phyloP scores from a whole-genome alignment of 2,329 filamentous ascomycete species.

The Elsinoe necatrix region DNA sequence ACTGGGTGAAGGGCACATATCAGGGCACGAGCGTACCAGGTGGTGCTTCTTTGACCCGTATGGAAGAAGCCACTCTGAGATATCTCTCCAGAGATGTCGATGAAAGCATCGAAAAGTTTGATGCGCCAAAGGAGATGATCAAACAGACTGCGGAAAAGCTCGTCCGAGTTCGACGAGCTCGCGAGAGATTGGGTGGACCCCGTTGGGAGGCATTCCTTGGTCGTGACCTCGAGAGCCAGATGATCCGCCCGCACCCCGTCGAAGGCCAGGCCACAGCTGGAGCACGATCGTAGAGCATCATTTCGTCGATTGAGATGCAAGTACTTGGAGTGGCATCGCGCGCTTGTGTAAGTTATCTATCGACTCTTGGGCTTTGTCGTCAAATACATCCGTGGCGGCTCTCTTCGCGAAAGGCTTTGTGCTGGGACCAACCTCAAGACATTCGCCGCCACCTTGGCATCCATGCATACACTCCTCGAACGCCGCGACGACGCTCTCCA shows the following conservation, averaged over 20 bases:
- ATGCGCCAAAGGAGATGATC: conserved; percentile 37
- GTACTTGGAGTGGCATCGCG: neutral
- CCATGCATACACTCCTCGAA: conserved; percentile 33
- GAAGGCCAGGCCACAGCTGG: neutral
- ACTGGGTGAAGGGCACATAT: conserved; percentile 39
- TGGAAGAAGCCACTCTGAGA: conserved; percentile 36
- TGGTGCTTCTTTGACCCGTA: conserved; percentile 36
- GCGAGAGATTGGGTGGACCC: conserved; percentile 31
- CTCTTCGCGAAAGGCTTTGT: conserved; percentile 25
- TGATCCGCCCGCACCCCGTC: neutral
- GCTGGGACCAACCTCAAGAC: conserved; percentile 36
- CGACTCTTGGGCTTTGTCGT: conserved; percentile 21
- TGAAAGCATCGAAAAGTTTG: conserved; percentile 35
- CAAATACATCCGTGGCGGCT: conserved; percentile 27
- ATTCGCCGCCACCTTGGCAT: conserved; percentile 32
- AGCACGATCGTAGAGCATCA: neutral
- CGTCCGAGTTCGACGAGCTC: conserved; percentile 37
- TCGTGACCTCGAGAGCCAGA: neutral
- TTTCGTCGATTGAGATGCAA: neutral
- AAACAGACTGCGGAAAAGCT: conserved; percentile 41
- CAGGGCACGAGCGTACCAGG: conserved; percentile 32
- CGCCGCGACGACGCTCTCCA: conserved; percentile 34
- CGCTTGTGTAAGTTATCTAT: neutral
- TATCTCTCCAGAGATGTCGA: conserved; percentile 36
- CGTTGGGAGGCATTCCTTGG: conserved; percentile 30